phyloP scores from a whole-genome alignment of 495 filamentous ascomycete species.

The Podospora bellae-mahoneyi region DNA sequence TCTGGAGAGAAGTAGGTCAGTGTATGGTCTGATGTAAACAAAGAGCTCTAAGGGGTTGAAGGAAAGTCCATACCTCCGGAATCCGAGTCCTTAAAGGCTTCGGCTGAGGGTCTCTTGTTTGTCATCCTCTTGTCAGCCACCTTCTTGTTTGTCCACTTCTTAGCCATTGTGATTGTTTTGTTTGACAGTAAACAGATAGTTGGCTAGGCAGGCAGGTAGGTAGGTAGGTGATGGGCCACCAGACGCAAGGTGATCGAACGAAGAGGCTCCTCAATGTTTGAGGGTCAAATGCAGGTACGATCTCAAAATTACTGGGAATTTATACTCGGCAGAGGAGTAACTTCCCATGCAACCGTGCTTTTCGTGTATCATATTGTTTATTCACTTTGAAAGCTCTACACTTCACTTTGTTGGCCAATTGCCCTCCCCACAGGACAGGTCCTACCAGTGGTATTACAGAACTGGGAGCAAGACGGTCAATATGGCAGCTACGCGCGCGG shows the following conservation, averaged over 20 bases:
- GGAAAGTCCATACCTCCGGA: not conserved
- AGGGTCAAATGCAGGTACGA: not conserved
- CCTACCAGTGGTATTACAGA: not conserved
- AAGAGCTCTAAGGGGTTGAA: not conserved
- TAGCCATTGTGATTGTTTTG: not conserved
- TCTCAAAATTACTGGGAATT: not conserved
- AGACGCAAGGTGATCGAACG: not conserved
- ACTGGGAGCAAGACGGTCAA: not conserved
- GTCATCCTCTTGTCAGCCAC: not conserved
- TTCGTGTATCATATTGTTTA: not conserved
- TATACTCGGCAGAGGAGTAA: not conserved
- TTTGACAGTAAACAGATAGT: not conserved
- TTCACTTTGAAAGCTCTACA: not conserved
- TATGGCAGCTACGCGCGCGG: not conserved
- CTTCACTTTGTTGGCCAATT: not conserved
- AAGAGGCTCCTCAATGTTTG: not conserved
- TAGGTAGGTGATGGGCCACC: not conserved
- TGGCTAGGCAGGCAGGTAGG: no score
- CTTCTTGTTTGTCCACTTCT: not conserved
- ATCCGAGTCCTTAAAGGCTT: not conserved
- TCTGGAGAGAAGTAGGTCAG: not conserved
- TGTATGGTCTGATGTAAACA: not conserved
- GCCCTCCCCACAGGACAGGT: not conserved
- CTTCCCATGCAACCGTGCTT: not conserved
- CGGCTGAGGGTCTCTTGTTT: not conserved